Conservation (phyloP, 164 flowering plant genomes). For the Kingdonia uniflora region DNA sequence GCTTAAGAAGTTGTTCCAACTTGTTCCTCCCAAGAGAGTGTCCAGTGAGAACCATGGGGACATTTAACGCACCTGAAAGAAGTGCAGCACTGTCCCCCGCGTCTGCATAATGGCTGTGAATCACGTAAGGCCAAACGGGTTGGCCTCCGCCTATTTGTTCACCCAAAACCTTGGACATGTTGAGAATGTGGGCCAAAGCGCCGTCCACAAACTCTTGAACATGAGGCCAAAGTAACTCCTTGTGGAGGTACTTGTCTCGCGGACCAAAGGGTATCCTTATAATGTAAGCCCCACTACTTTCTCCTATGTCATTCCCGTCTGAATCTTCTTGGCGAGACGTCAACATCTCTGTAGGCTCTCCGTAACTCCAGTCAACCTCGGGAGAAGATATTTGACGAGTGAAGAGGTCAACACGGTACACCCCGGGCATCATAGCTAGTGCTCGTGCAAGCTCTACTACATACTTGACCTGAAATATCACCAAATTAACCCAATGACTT, state of each 20-base stretch:
- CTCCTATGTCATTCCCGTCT: slow-evolving; percentile 43
- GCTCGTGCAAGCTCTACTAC: slow-evolving; percentile 79
- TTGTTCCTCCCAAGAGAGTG: slow-evolving; percentile 82
- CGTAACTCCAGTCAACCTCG: slow-evolving; percentile 73
- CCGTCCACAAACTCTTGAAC: slow-evolving; percentile 83
- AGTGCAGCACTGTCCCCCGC: slow-evolving; percentile 89
- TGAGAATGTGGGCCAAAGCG: slow-evolving; percentile 60
- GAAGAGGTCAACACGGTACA: slow-evolving; percentile 73
- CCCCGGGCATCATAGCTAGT: slow-evolving; percentile 71
- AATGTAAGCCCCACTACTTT: slow-evolving; percentile 80
- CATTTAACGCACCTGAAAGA: slow-evolving; percentile 75
- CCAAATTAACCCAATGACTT: neutral
- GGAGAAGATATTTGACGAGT: slow-evolving; percentile 66
- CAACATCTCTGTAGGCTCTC: slow-evolving; percentile 80
- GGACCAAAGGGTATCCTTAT: slow-evolving; percentile 79
- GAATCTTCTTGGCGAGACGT: slow-evolving; percentile 38
- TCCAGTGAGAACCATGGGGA: slow-evolving; percentile 80
- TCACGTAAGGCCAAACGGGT: slow-evolving; percentile 76
- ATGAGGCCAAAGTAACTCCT: slow-evolving; percentile 71
- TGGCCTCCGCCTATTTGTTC: slow-evolving; percentile 66
- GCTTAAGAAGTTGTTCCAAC: slow-evolving; percentile 80
- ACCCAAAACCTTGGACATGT: slow-evolving; percentile 63
- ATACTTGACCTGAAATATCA: slow-evolving; percentile 49
- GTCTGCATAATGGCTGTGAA: slow-evolving; percentile 84
- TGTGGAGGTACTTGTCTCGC: slow-evolving; percentile 53